Base-by-base conservation (phyloP, 495 filamentous ascomycete genomes). In the Tuber aestivum region DNA sequence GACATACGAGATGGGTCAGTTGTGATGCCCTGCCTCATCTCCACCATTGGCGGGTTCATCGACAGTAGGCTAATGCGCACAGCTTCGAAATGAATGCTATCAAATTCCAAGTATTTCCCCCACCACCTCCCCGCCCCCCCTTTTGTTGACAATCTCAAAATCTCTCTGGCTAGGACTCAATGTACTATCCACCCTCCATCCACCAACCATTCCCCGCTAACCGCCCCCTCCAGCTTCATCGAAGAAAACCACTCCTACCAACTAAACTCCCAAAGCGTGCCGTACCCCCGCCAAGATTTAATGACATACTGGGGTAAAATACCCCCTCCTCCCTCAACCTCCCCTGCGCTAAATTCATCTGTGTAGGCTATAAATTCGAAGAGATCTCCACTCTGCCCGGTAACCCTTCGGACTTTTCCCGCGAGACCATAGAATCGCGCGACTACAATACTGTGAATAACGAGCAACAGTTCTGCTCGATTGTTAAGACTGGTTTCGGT, bases 31-130 rank as follows among this genome's bases (percentile, higher is more conserved):
- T 16, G 61, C 32, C 48, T 12, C 8, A 74, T 12, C 27, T 23
- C 72, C 40, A 12, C 14, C 65, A 9, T 21, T 76, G 41, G 70
- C 27, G 38, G 72, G 70, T 71, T 37, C 74, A 18, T 82, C 45
- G 74, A 1, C 68, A n/a, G 32, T 44, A 37, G 77, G 56, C 56
- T 32, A 56, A 65, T 65, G 27, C 56, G 10, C 56, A 35, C 81
- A 95, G 93, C 44, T 97, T 97, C 78, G 93, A 97, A 83, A 97
- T 99, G 95, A 95, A 97, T 82, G 95, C 92, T 75, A 97, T 94
- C 20, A 87, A 88, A 71, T 95, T 93, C 83, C 92, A 97, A 86
- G 94, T 97, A 86, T 10, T n/a, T 48, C 37, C 35, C 61, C 21
- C 20, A 16, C 14, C 45, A 32, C 32, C 48, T 6, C 70, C 20